Percentiles rank a stretch among this genome's conserved stretches.
Conservation (phyloP, 441 rosid genomes). For the Jatropha multifida region DNA sequence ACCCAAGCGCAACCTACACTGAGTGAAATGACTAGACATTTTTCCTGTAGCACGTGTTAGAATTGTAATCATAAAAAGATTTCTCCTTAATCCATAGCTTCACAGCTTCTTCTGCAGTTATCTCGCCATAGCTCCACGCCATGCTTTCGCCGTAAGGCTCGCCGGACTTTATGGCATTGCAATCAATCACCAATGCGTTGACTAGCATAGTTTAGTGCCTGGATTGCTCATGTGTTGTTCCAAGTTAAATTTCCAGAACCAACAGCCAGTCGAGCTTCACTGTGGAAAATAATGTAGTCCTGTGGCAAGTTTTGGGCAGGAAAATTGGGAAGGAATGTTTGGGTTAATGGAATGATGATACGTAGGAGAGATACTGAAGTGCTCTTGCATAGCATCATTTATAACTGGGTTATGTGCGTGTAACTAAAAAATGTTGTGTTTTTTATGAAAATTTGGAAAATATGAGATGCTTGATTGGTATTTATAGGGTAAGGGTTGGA, state of each 20-base stretch:
- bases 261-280: slow-evolving; percentile 42
- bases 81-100: slow-evolving; percentile 49
- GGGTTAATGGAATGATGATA: not conserved
- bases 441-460: not conserved
- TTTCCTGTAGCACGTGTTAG: slow-evolving; percentile 35
- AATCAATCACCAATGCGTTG: not conserved
- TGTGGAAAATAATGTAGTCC: slow-evolving; percentile 53
- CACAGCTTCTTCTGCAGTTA: slow-evolving; percentile 40
- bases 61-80: slow-evolving; percentile 32
- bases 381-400: not conserved
- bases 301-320: slow-evolving; percentile 41
- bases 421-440: too few species aligned
- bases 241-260: slow-evolving; percentile 41
- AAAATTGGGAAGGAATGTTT: not conserved
- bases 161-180: not conserved
- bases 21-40: slow-evolving; percentile 48
- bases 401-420: not conserved
- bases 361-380: not conserved
- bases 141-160: slow-evolving; percentile 39
- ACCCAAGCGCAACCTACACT: slow-evolving; percentile 53
- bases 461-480: not conserved
- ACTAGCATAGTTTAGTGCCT: not conserved
- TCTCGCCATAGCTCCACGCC: slow-evolving; percentile 27
- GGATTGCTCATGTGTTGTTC: slow-evolving; percentile 28
- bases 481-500: not conserved